Evolutionary conservation across 2,329 filamentous ascomycete genomes (phyloP).

Genomic region (Fonsecaea erecta): DNA sequence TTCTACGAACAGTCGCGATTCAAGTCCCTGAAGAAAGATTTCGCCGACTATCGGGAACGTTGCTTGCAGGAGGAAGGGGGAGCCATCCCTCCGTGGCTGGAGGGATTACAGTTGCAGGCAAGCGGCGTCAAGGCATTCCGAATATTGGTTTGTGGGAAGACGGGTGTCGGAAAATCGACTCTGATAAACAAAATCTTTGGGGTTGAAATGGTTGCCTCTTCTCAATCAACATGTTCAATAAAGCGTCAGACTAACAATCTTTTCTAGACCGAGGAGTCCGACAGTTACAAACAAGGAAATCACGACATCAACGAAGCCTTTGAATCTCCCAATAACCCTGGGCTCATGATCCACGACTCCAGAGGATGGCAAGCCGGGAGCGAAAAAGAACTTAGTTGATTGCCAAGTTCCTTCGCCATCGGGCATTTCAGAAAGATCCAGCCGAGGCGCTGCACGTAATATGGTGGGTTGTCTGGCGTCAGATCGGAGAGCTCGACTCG

Average conservation of each 20-base stretch:
- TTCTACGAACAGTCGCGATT: slow-evolving; percentile 39
- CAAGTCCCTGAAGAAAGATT: slow-evolving; percentile 33
- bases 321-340: slow-evolving; percentile 42
- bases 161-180: slow-evolving; percentile 42
- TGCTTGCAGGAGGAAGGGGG: slow-evolving; percentile 37
- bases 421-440: slow-evolving; percentile 40
- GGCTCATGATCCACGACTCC: slow-evolving; percentile 44
- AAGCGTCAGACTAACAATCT: slow-evolving; percentile 19
- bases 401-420: slow-evolving; percentile 41
- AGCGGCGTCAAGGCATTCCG: slow-evolving; percentile 40
- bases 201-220: slow-evolving; percentile 39
- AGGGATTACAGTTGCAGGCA: slow-evolving; percentile 35
- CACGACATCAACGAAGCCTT: slow-evolving; percentile 44
- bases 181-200: slow-evolving; percentile 44
- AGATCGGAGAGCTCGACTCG: not conserved
- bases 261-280: slow-evolving; percentile 36
- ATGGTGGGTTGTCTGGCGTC: slow-evolving; percentile 34
- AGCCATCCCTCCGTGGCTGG: slow-evolving; percentile 40
- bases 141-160: slow-evolving; percentile 44
- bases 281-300: slow-evolving; percentile 38
- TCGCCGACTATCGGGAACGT: slow-evolving; percentile 36
- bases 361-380: slow-evolving; percentile 44
- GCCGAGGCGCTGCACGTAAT: slow-evolving; percentile 42
- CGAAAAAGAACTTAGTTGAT: slow-evolving; percentile 41
- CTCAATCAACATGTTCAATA: slow-evolving; percentile 37